Evolutionary conservation across 1,284 basidiomycete genomes (phyloP).

Genomic region (Cystobasidiaceae sp.): DNA sequence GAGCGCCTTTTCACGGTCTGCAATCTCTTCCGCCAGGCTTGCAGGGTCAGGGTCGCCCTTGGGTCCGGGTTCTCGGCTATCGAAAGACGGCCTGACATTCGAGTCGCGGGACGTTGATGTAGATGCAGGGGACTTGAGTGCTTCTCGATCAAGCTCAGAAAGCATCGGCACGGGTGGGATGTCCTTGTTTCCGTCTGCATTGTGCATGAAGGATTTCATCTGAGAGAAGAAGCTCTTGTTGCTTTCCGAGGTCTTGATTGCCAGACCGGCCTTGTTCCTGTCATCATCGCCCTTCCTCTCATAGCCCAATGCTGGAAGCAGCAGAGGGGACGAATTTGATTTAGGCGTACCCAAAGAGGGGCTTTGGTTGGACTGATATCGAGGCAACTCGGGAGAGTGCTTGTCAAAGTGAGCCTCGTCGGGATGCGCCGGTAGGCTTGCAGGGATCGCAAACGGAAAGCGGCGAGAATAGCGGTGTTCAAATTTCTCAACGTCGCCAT

Average conservation of each 20-base stretch:
- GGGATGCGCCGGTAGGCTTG: neutral
- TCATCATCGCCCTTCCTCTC: neutral
- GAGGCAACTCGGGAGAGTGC: neutral
- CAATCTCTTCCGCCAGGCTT: conserved; percentile 12
- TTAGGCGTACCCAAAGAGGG: conserved; percentile 6
- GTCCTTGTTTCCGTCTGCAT: neutral
- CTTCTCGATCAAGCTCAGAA: neutral
- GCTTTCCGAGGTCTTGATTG: conserved; percentile 3
- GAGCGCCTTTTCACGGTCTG: conserved; percentile 5
- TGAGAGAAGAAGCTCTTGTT: conserved; percentile 13
- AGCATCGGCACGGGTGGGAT: conserved; percentile 1
- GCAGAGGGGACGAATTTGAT: conserved; percentile 15
- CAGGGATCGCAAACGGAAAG: conserved; percentile 17
- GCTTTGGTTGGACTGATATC: neutral
- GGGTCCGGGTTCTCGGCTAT: neutral
- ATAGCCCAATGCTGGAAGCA: conserved; percentile 19
- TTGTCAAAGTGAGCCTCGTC: neutral
- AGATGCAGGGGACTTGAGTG: too few species aligned
- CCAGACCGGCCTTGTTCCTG: neutral
- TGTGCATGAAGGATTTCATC: conserved; percentile 1
- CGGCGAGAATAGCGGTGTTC: conserved; percentile 25
- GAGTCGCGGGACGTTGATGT: too few species aligned
- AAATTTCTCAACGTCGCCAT: conserved; percentile 25
- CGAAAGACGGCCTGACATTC: too few species aligned
- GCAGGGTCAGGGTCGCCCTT: neutral